Evolutionary conservation across 345 rosid species (phyloP).

Genomic region (Rhodamnia rubescens): DNA sequence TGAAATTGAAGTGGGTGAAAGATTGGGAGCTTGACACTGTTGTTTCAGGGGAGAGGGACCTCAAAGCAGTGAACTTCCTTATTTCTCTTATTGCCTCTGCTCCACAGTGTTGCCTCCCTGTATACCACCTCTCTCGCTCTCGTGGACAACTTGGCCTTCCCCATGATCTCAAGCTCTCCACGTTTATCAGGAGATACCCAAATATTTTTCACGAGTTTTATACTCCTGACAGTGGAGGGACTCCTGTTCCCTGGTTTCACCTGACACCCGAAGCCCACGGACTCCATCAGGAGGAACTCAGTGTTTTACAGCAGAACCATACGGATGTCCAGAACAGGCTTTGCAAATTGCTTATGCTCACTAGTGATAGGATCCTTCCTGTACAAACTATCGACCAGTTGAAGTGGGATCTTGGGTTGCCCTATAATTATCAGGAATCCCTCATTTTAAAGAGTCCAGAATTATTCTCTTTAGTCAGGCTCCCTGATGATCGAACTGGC

Average conservation of each 20-base stretch:
- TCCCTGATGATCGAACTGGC: constrained; percentile 46
- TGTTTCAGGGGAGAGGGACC: constrained; percentile 41
- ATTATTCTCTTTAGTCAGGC: constrained; percentile 36
- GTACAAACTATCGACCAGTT: constrained; percentile 70
- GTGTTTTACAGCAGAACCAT: constrained; percentile 10
- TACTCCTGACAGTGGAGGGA: constrained; percentile 62
- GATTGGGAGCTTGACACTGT: constrained; percentile 55
- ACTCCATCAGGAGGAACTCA: constrained; percentile 30
- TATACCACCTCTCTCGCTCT: constrained; percentile 32
- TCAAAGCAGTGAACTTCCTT: constrained; percentile 51
- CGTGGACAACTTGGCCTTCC: constrained; percentile 66
- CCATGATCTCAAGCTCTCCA: constrained; percentile 43
- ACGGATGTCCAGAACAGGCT: constrained; percentile 36
- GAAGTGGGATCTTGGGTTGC: constrained; percentile 82
- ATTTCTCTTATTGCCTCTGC: constrained; percentile 42
- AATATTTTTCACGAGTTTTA: constrained; percentile 40
- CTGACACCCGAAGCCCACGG: constrained; percentile 41
- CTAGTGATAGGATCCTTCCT: constrained; percentile 44
- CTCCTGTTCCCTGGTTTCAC: constrained; percentile 58
- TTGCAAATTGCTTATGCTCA: constrained; percentile 69
- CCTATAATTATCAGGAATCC: constrained; percentile 35
- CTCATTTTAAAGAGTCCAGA: constrained; percentile 29
- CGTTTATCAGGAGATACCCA: constrained; percentile 64
- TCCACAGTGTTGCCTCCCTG: constrained; percentile 25
- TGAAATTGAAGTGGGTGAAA: constrained; percentile 82